phyloP scores from a whole-genome alignment of 108 stramenopile genomes.

The Cyclotella baltica region DNA sequence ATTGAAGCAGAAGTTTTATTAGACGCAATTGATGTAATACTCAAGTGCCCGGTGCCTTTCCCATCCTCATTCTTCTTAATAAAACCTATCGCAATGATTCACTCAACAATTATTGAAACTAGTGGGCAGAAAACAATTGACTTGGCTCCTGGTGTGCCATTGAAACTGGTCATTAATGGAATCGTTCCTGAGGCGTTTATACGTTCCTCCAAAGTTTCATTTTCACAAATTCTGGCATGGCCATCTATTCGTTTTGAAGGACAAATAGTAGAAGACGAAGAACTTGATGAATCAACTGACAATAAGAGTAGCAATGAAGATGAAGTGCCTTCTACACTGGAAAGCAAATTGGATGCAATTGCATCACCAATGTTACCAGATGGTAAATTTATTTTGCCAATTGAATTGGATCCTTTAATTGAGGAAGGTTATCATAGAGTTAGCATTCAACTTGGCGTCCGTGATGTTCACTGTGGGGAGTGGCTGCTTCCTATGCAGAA shows the following conservation, averaged over 20 bases:
- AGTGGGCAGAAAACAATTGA: constrained; percentile 15
- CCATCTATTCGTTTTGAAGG: constrained; percentile 17
- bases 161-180: constrained; percentile 28
- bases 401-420: constrained; percentile 30
- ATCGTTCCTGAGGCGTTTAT: constrained; percentile 23
- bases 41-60: constrained; percentile 27
- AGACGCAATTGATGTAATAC: constrained; percentile 20
- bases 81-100: constrained; percentile 20
- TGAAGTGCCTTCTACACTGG: not conserved
- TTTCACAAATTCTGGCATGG: constrained; percentile 38
- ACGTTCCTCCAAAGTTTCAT: constrained; percentile 5
- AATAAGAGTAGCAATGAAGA: not conserved
- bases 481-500: constrained; percentile 26
- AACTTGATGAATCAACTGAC: constrained; percentile 1
- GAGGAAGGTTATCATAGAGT: constrained; percentile 28
- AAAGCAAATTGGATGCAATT: not conserved
- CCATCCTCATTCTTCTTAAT: constrained; percentile 23
- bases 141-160: constrained; percentile 16
- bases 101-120: constrained; percentile 3
- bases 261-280: constrained; percentile 33
- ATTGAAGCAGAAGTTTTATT: constrained; percentile 12
- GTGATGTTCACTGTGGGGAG: constrained; percentile 30
- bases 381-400: constrained; percentile 29
- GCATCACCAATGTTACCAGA: constrained; percentile 17
- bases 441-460: constrained; percentile 17